phyloP scores from a whole-genome alignment of 345 rosid species.

The Theobroma cacao region DNA sequence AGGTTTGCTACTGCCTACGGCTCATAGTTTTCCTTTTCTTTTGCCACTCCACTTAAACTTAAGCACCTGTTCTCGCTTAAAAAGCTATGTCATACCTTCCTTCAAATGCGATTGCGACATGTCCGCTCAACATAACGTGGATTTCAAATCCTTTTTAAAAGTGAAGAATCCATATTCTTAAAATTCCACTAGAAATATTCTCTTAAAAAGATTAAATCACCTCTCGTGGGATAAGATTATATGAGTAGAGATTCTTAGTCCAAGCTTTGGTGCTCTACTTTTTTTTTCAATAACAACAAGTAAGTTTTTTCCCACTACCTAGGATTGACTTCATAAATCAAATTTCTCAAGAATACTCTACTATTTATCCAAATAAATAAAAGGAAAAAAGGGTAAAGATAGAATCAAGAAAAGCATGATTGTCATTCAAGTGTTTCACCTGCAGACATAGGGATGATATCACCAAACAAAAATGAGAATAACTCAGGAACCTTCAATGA shows the following conservation, averaged over 20 bases:
- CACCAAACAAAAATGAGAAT: slow-evolving; percentile 68
- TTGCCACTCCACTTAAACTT: no score
- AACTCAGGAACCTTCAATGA: slow-evolving; percentile 80
- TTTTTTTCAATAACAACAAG: neutral
- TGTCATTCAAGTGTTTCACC: slow-evolving; percentile 77
- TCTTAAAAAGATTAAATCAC: neutral
- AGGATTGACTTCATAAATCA: neutral
- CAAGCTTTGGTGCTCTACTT: neutral
- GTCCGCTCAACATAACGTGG: no score
- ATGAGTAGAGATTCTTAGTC: neutral
- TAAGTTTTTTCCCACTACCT: neutral
- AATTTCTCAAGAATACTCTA: neutral
- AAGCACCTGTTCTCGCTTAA: no score
- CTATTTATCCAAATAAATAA: neutral
- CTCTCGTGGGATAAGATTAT: neutral
- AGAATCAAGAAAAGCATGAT: slow-evolving; percentile 26
- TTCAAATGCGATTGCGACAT: no score
- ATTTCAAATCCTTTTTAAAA: no score
- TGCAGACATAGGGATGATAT: slow-evolving; percentile 85
- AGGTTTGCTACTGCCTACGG: no score
- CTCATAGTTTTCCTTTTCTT: no score
- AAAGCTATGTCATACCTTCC: no score
- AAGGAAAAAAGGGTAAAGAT: neutral
- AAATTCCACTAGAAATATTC: neutral
- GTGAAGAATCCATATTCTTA: no score